These are phyloP conservation scores for Capsicum chinense DNA, from an alignment of 257 asterid genomes.

Conservation along the genomic window DNA sequence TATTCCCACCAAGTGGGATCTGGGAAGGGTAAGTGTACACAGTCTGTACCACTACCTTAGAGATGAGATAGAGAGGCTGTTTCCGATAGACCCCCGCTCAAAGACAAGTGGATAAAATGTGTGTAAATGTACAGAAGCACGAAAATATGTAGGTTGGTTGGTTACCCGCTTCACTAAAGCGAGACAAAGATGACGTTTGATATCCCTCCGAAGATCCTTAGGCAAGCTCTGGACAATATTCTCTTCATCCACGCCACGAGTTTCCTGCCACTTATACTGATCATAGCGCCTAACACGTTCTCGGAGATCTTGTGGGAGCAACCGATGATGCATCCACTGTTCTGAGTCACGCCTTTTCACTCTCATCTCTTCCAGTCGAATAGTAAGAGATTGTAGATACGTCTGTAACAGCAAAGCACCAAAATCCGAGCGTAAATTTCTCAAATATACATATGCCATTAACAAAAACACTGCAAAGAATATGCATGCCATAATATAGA, in stretches of 20 bases:
- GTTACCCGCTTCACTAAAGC: conserved; percentile 94
- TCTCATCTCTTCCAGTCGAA: conserved; percentile 99
- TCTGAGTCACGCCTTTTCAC: conserved; percentile 98
- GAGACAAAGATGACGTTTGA: conserved; percentile 97
- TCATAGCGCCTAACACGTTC: conserved; percentile 96
- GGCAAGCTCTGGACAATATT: conserved; percentile 89
- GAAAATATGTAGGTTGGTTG: conserved; percentile 14
- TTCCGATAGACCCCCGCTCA: background rate
- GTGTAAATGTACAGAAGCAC: background rate
- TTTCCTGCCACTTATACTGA: conserved; percentile 97
- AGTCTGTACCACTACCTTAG: too few species aligned
- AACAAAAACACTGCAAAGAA: background rate
- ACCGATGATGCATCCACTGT: conserved; percentile 99
- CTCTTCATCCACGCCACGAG: conserved; percentile 97
- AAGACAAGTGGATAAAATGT: conserved; percentile 7
- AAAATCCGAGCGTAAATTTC: conserved; percentile 10
- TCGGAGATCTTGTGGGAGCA: conserved; percentile 89
- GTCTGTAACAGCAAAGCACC: conserved; percentile 60
- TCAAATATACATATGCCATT: conserved; percentile 7
- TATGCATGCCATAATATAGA: background rate
- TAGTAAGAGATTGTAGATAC: conserved; percentile 94
- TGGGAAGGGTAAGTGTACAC: too few species aligned
- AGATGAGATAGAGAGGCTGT: too few species aligned
- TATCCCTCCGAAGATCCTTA: conserved; percentile 95
- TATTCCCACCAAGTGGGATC: too few species aligned